phyloP scores from a whole-genome alignment of 495 filamentous ascomycete species.

The Clavariopsis aquatica region DNA sequence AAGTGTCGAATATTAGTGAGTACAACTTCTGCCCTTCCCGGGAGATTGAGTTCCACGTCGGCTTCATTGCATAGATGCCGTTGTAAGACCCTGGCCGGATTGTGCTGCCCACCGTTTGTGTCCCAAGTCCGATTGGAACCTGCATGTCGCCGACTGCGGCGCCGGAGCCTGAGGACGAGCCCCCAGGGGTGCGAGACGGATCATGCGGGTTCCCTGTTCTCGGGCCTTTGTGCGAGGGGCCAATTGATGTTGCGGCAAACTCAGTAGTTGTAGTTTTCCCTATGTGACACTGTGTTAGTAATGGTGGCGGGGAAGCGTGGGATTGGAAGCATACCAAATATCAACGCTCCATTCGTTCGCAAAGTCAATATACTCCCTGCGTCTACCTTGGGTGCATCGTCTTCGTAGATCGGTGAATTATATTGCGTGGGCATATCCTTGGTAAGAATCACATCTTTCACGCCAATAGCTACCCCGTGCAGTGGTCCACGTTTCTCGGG shows the following conservation, averaged over 20 bases:
- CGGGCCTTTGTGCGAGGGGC: constrained; percentile 34
- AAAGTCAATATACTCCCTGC: constrained; percentile 49
- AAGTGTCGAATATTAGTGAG: constrained; percentile 54
- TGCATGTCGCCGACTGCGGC: constrained; percentile 56
- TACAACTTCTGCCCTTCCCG: constrained; percentile 47
- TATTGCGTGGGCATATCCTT: constrained; percentile 59
- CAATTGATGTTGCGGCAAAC: constrained; percentile 49
- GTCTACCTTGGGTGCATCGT: constrained; percentile 46
- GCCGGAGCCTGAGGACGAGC: constrained; percentile 56
- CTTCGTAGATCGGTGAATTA: constrained; percentile 53
- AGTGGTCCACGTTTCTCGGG: constrained; percentile 52
- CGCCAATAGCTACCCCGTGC: constrained; percentile 56
- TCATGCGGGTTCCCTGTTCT: constrained; percentile 53
- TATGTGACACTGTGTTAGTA: background rate
- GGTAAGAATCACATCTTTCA: constrained; percentile 63
- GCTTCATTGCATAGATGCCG: constrained; percentile 58
- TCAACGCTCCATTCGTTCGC: constrained; percentile 52
- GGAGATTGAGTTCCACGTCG: constrained; percentile 48
- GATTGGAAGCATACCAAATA: constrained; percentile 50
- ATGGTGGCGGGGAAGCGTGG: background rate
- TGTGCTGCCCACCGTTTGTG: constrained; percentile 54
- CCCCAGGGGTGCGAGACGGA: constrained; percentile 51
- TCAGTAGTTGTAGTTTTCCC: constrained; percentile 54
- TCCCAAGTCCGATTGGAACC: constrained; percentile 51
- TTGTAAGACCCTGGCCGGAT: constrained; percentile 57